Evolutionary conservation across 2,329 filamentous ascomycete species (phyloP).

Genomic region (Penicillium frequentans): DNA sequence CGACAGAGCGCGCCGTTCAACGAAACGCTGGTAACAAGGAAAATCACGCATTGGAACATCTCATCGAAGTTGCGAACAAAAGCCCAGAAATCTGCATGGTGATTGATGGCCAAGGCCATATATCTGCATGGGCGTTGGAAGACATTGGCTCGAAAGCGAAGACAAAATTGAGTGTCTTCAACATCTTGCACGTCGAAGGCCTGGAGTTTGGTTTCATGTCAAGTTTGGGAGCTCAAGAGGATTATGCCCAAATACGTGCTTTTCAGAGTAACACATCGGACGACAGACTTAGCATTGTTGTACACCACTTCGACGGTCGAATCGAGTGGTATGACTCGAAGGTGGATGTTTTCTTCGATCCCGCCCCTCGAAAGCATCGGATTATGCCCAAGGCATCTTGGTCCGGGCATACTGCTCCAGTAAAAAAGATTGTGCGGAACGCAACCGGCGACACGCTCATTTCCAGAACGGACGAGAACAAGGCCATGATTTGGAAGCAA

Average conservation of each 20-base stretch:
- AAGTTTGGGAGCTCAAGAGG: conserved; percentile 33
- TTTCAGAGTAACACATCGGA: conserved; percentile 66
- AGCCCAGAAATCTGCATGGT: conserved; percentile 85
- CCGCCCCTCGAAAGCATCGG: conserved; percentile 59
- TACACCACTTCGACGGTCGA: conserved; percentile 82
- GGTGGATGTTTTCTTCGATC: conserved; percentile 78
- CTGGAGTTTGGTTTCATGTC: conserved; percentile 45
- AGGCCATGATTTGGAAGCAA: conserved; percentile 83
- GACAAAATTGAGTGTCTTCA: conserved; percentile 72
- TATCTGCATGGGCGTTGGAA: conserved; percentile 92
- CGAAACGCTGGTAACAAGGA: conserved; percentile 59
- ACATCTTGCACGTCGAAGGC: conserved; percentile 74
- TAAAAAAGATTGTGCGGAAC: conserved; percentile 85
- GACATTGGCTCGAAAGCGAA: conserved; percentile 72
- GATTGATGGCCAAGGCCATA: conserved; percentile 76
- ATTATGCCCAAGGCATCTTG: conserved; percentile 66
- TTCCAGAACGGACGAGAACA: conserved; percentile 74
- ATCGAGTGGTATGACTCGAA: conserved; percentile 79
- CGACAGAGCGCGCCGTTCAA: conserved; percentile 74
- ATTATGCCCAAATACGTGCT: conserved; percentile 69
- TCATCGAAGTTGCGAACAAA: conserved; percentile 82
- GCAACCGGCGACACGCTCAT: conserved; percentile 77
- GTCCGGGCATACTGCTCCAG: conserved; percentile 78
- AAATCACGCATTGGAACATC: conserved; percentile 74
- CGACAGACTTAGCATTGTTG: conserved; percentile 69